These are phyloP conservation scores for Favolaschia claudopus DNA, from an alignment of 768 basidiomycete species.

Conservation along the genomic window DNA sequence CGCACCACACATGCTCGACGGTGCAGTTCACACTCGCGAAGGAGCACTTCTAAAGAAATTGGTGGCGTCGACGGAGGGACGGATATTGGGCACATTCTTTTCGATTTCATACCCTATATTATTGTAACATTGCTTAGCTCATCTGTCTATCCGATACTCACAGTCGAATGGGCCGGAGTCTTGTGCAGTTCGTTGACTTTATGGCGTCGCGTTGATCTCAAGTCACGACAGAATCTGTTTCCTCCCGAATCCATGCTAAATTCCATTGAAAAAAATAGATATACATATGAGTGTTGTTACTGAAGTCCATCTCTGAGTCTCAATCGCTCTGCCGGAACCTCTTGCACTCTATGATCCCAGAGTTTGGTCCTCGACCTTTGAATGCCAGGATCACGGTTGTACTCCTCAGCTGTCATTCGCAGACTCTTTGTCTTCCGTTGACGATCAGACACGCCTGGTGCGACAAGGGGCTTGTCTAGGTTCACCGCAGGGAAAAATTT, in stretches of 20 bases:
- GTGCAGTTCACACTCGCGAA: constrained; percentile 87
- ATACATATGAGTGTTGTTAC: too few relatives aligned
- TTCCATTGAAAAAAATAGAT: too few relatives aligned
- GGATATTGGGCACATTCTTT: constrained; percentile 9
- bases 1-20: constrained; percentile 57
- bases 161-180: constrained; percentile 6
- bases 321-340: too few relatives aligned
- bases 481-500: constrained; percentile 90
- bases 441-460: constrained; percentile 57
- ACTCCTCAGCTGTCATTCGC: constrained; percentile 80
- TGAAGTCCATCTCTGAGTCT: too few relatives aligned
- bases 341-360: constrained; percentile 53
- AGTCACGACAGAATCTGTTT: too few relatives aligned
- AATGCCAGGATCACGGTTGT: constrained; percentile 55
- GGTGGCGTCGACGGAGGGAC: too few relatives aligned
- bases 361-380: constrained; percentile 43
- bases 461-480: constrained; percentile 84
- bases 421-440: constrained; percentile 75
- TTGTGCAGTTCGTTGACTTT: too few relatives aligned
- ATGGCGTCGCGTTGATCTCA: too few relatives aligned
- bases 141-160: not conserved
- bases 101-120: constrained; percentile 20
- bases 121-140: constrained; percentile 19
- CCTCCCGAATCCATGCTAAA: too few relatives aligned
- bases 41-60: too few relatives aligned